Evolutionary conservation across 257 asterid genomes (phyloP), one percentile per base, ranked within the genome.

Genomic region (Capsicum baccatum): DNA sequence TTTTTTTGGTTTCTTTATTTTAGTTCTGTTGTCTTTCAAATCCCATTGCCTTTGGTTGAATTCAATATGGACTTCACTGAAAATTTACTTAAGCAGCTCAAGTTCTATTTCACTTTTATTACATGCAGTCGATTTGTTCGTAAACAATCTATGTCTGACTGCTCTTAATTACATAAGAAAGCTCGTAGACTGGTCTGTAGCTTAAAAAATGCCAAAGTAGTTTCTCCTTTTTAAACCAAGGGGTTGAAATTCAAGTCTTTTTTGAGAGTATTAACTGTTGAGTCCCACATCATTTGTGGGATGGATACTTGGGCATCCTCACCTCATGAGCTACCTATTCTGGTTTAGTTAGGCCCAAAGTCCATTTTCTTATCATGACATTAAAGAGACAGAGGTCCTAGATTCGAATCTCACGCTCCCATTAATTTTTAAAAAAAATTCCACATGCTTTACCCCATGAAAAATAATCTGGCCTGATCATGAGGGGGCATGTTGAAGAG

Each of bases 121-220:
- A 54, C 64, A 26, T 78, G 33, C 44, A 39, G 48, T 33, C 47
- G n/a, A 7, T 78, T 78, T 78, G 50, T 78, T 78, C 8, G 50
- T 78, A 64, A 54, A 54, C 5, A 55, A 78, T 26, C 64, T 76
- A 54, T 54, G 64, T 1, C 12, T 26, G 26, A 6, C 63, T 54
- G 26, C 33, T 54, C 63, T 74, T 74, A 74, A 50, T 54, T 21
- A 7, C 47, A 70, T 42, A 70, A 70, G 52, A 67, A 69, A 70
- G 79, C 56, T 42, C 15, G 12, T 74, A 74, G 59, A 74, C 80
- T 48, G 58, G 80, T 50, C 60, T 76, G 63, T 76, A 76, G 15
- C 47, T 52, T 50, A 21, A 13, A n/a, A 9, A 52, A 52, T 50
- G 63, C 62, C 63, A 13, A 39, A 39, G 44, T 21, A 76, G 63